Evolutionary conservation across 2,329 filamentous ascomycete genomes (phyloP).

Genomic region (Truncatella angustata): DNA sequence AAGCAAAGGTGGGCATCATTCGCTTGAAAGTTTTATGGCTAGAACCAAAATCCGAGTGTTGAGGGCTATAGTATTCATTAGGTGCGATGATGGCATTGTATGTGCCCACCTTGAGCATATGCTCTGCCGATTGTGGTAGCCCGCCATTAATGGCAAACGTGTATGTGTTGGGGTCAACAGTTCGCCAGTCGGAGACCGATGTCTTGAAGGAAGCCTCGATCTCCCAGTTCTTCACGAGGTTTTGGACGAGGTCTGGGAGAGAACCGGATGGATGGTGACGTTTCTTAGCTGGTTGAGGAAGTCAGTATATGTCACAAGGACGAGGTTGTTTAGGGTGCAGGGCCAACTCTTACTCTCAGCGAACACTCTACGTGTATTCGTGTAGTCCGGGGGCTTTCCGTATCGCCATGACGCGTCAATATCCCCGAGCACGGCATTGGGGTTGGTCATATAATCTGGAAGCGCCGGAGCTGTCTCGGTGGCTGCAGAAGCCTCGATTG

Average conservation of each 20-base stretch:
- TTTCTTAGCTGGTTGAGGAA: constrained; percentile 47
- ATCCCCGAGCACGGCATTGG: constrained; percentile 24
- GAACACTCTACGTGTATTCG: constrained; percentile 59
- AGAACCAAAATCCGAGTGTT: constrained; percentile 59
- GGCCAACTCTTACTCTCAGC: constrained; percentile 48
- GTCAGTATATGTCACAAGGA: background rate
- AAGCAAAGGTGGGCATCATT: constrained; percentile 72
- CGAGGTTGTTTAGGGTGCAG: background rate
- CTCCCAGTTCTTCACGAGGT: constrained; percentile 73
- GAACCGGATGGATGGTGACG: constrained; percentile 53
- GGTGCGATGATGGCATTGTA: constrained; percentile 67
- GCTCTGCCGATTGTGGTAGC: constrained; percentile 52
- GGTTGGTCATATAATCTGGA: constrained; percentile 21
- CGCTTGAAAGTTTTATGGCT: constrained; percentile 71
- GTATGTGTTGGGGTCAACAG: constrained; percentile 59
- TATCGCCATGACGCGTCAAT: constrained; percentile 60
- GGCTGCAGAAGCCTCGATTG: background rate
- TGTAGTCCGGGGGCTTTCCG: constrained; percentile 60
- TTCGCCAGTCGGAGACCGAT: constrained; percentile 61
- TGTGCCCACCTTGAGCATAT: constrained; percentile 67
- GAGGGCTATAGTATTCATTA: constrained; percentile 63
- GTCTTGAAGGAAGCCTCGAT: constrained; percentile 69
- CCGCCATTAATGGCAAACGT: constrained; percentile 63
- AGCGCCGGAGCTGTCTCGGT: background rate
- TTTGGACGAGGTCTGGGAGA: constrained; percentile 62